Evolutionary conservation across 495 filamentous ascomycete species (phyloP).

Genomic region (Hypoxylon cercidicola): DNA sequence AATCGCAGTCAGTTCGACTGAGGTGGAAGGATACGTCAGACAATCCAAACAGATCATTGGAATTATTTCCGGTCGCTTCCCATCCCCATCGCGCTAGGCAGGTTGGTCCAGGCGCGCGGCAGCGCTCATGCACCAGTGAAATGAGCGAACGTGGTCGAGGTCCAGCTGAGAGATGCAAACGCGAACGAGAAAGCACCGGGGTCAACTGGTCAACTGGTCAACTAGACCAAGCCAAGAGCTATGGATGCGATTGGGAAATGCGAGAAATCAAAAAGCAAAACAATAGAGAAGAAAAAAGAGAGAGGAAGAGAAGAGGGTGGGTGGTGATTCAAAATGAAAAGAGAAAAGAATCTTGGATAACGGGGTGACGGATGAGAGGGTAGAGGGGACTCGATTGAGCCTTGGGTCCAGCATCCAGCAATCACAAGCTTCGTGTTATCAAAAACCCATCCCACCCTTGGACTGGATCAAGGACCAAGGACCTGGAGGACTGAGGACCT

Average conservation of each 20-base stretch:
- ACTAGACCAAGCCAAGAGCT: too few relatives aligned
- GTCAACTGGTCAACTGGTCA: slow-evolving; percentile 19
- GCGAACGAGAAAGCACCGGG: background rate
- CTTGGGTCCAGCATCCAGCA: slow-evolving; percentile 3
- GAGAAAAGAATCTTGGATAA: background rate
- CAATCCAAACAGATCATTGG: slow-evolving; percentile 15
- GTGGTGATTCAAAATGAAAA: background rate
- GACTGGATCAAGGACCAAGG: too few relatives aligned
- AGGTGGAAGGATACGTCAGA: slow-evolving; percentile 10
- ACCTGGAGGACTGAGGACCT: slow-evolving; percentile 37
- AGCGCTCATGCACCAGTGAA: slow-evolving; percentile 37
- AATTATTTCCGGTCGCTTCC: slow-evolving; percentile 5
- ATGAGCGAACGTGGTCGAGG: slow-evolving; percentile 36
- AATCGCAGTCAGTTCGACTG: background rate
- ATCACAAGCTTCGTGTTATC: slow-evolving; percentile 29
- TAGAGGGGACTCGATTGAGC: background rate
- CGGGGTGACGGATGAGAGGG: slow-evolving; percentile 2
- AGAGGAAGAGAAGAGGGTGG: background rate
- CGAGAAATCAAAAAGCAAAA: background rate
- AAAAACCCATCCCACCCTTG: slow-evolving; percentile 38
- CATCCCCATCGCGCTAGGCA: slow-evolving; percentile 18
- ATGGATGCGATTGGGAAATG: background rate
- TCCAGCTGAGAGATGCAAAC: slow-evolving; percentile 16
- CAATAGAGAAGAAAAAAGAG: background rate
- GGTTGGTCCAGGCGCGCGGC: slow-evolving; percentile 32